Evolutionary conservation across 179 eudicot species (phyloP).

Genomic region (Spinacia oleracea): DNA sequence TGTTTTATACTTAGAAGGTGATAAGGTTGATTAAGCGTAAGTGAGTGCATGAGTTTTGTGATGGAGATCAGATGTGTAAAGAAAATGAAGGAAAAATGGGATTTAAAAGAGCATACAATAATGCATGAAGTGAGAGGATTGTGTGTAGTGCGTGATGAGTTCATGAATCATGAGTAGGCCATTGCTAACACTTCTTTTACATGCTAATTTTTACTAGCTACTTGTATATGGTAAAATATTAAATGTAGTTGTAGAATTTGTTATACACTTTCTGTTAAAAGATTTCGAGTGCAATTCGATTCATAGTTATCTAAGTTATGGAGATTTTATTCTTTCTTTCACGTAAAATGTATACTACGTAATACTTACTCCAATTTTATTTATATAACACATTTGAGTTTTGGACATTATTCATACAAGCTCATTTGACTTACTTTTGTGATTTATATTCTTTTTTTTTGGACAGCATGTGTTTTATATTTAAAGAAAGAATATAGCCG

Average conservation of each 20-base stretch:
- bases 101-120: background rate
- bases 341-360: background rate
- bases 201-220: background rate
- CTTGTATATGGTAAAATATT: background rate
- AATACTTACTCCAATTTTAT: too few species aligned
- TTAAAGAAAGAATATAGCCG: too few species aligned
- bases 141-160: conserved; percentile 23
- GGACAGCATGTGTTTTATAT: too few species aligned
- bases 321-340: background rate
- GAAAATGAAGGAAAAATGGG: conserved; percentile 6
- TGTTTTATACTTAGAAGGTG: background rate
- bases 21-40: conserved; percentile 25
- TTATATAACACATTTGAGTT: too few species aligned
- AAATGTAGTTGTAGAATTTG: background rate
- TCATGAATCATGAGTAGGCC: background rate
- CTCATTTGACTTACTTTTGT: too few species aligned
- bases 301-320: background rate
- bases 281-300: background rate
- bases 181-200: background rate
- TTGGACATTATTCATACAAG: too few species aligned
- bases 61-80: background rate
- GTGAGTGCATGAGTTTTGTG: conserved; percentile 31
- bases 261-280: background rate
- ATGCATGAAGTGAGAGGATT: background rate
- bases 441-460: too few species aligned